A percentile compares a stretch with the other conserved stretches of the same genome.
These are phyloP conservation scores for Kodamaea anthophila DNA, from an alignment of 1,139 yeast species.

Conservation along the genomic window DNA sequence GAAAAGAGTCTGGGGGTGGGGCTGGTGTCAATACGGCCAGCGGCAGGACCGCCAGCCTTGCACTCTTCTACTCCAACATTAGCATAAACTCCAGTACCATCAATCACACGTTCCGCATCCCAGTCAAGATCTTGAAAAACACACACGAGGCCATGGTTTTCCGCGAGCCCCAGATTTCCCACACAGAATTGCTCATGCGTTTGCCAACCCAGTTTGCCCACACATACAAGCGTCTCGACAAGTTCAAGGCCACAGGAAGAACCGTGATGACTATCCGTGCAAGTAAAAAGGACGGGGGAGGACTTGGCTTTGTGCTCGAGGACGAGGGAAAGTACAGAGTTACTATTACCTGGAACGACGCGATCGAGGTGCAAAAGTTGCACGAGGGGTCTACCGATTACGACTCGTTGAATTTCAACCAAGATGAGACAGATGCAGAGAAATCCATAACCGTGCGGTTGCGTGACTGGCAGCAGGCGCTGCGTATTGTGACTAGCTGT, in stretches of 20 bases:
- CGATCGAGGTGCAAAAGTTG: conserved; percentile 31
- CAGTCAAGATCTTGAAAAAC: conserved; percentile 46
- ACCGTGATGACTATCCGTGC: conserved; percentile 32
- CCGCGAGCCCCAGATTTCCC: conserved; percentile 44
- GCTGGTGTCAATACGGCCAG: conserved; percentile 17
- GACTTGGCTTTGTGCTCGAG: conserved; percentile 43
- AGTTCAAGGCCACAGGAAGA: conserved; percentile 37
- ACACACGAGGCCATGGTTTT: conserved; percentile 35
- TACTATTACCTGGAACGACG: conserved; percentile 53
- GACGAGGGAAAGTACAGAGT: conserved; percentile 50
- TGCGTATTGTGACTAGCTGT: conserved; percentile 48
- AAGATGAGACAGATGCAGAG: conserved; percentile 17
- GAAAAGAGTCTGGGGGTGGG: conserved; percentile 32
- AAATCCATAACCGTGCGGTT: conserved; percentile 40
- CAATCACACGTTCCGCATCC: conserved; percentile 56
- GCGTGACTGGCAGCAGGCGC: conserved; percentile 54
- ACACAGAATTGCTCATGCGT: conserved; percentile 44
- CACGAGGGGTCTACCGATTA: too few species aligned
- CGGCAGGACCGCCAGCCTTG: conserved; percentile 46
- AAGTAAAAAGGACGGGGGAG: conserved; percentile 30
- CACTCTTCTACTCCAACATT: conserved; percentile 41
- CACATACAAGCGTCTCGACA: conserved; percentile 49
- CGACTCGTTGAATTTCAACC: too few species aligned
- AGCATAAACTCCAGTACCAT: conserved; percentile 29
- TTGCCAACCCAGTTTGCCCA: conserved; percentile 43